phyloP scores from a whole-genome alignment of 2,329 filamentous ascomycete genomes.

The Sphaerulina populicola region DNA sequence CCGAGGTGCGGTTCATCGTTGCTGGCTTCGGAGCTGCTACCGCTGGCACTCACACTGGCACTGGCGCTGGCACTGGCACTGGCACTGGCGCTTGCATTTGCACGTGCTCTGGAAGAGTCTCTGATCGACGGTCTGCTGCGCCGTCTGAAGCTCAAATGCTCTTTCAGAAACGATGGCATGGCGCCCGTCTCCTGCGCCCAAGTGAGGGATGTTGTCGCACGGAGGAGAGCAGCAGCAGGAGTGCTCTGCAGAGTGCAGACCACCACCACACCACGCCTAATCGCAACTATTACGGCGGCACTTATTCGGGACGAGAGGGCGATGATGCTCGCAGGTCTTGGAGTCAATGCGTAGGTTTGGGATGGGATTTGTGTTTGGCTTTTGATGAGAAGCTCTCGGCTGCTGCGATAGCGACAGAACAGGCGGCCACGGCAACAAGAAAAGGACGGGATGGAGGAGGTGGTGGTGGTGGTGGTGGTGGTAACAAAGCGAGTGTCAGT shows the following conservation, averaged over 20 bases:
- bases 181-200: not conserved
- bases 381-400: not conserved
- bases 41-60: slow-evolving; percentile 38
- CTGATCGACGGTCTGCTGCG: slow-evolving; percentile 17
- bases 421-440: not conserved
- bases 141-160: slow-evolving; percentile 18
- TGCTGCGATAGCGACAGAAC: not conserved
- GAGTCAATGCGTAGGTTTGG: not conserved
- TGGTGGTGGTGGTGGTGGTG: too few relatives aligned
- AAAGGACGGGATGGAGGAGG: not conserved
- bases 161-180: slow-evolving; percentile 23
- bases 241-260: not conserved
- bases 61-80: slow-evolving; percentile 28
- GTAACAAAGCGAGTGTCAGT: not conserved
- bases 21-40: slow-evolving; percentile 34
- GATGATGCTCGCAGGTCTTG: not conserved
- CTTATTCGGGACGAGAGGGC: not conserved
- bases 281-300: not conserved
- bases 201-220: not conserved
- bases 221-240: not conserved
- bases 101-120: slow-evolving; percentile 6
- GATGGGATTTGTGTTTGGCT: not conserved
- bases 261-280: not conserved
- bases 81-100: slow-evolving; percentile 41
- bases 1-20: slow-evolving; percentile 6